A percentile compares a stretch with the other conserved stretches of the same genome.
Conservation (phyloP, 495 filamentous ascomycete genomes). For the Penicillium flavigenum region DNA sequence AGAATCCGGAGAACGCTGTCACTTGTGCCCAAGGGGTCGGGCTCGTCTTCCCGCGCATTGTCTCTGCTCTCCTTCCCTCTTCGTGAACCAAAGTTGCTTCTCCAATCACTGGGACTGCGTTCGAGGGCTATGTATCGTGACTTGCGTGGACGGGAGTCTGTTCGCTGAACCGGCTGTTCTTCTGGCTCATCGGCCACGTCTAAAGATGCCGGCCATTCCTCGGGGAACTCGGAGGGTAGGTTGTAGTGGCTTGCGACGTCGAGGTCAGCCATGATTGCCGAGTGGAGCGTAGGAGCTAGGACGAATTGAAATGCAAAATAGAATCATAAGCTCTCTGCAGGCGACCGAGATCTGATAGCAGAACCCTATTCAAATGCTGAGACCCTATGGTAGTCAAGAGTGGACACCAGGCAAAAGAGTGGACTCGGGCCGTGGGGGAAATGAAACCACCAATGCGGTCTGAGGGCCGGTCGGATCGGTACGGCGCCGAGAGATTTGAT, state of each 20-base stretch:
- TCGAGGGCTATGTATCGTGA: conserved; percentile 84
- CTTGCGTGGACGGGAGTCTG: conserved; percentile 59
- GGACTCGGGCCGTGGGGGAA: conserved; percentile 29
- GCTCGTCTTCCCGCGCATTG: conserved; percentile 84
- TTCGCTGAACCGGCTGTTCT: conserved; percentile 54
- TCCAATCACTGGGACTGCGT: conserved; percentile 63
- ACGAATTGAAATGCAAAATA: conserved; percentile 14
- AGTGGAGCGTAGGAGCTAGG: conserved; percentile 13
- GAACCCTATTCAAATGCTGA: conserved; percentile 15
- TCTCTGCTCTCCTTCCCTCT: conserved; percentile 65
- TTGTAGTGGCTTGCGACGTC: conserved; percentile 88
- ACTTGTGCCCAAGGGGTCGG: conserved; percentile 78
- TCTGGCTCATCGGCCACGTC: conserved; percentile 70
- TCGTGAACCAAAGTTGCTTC: conserved; percentile 67
- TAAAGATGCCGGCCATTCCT: conserved; percentile 83
- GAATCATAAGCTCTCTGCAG: conserved; percentile 6
- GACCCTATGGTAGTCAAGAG: conserved; percentile 23
- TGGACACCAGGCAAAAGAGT: conserved; percentile 19
- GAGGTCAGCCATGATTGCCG: conserved; percentile 57
- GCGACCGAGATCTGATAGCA: conserved; percentile 8
- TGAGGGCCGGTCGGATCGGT: conserved; percentile 42
- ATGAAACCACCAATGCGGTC: conserved; percentile 35
- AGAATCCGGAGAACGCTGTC: conserved; percentile 83
- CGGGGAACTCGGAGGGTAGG: conserved; percentile 72
- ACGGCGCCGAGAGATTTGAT: conserved; percentile 39